Evolutionary conservation across 2,329 filamentous ascomycete species (phyloP), one percentile per base, ranked within the genome.

Genomic region (Monosporascus sp.): DNA sequence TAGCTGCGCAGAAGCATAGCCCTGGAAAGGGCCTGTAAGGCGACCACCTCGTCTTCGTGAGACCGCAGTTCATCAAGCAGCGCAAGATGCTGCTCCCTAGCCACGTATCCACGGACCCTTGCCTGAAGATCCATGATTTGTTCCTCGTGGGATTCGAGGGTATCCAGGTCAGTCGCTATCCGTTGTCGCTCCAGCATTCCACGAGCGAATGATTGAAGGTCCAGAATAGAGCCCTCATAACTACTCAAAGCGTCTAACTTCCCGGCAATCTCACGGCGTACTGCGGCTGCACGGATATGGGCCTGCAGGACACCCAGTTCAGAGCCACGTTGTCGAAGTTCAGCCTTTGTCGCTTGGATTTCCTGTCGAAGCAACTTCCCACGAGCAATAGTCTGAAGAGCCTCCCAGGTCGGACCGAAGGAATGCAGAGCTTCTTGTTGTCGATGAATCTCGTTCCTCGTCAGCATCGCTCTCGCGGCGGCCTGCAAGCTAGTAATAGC

Each of bases 1-100:
- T 87, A 79, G 48, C 84, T 81, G 47, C 94, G 85, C 41, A 89
- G 75, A 58, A 96, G 78, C 79, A 95, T 89, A 1, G 90, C 92
- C 55, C 93, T 84, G 35, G 85, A 79, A 7, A 92, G 74, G 28
- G 85, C 84, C 70, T 99, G 94, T 2, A 97, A 76, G 35, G 84
- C 74, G 24, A 84, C 73, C 40, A 92, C 81, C 56, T 85, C 81
- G 0, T 83, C 76, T 38, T 87, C 83, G 60, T 89, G 82, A 2
- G 84, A 82, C 50, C 85, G 75, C 26, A 97, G 81, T 43, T 88
- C 80, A 17, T 86, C 81, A 15, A 96, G 78, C 45, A 93, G 77
- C 2, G 78, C 75, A 48, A 74, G 72, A 37, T 87, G 81, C 46
- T 80, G 70, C 55, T 85, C 76, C 53, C 90, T 81, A 61, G 79